A percentile compares a stretch with the other conserved stretches of the same genome.
These are phyloP conservation scores for Phytopythium chamaehyphon DNA, from an alignment of 352 stramenopile species.

Conservation along the genomic window DNA sequence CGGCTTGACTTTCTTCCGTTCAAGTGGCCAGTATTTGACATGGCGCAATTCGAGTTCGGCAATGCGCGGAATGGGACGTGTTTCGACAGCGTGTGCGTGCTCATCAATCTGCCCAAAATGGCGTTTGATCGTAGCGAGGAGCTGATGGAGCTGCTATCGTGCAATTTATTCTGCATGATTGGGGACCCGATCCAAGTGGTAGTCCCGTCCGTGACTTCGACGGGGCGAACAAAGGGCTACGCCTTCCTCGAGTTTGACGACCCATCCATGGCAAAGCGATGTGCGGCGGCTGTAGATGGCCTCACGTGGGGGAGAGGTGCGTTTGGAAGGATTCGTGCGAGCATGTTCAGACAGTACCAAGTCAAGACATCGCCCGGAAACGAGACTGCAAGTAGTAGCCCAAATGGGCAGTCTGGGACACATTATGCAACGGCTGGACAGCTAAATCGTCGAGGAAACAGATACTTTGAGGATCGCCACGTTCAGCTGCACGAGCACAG, in stretches of 20 bases:
- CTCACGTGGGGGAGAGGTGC: constrained; percentile 63
- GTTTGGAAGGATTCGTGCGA: constrained; percentile 60
- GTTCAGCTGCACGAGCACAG: no score
- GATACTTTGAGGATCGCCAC: no score
- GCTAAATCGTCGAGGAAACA: no score
- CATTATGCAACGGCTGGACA: neutral
- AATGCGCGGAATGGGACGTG: constrained; percentile 72
- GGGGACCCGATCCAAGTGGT: constrained; percentile 81
- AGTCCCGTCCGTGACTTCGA: constrained; percentile 58
- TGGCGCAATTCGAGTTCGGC: constrained; percentile 86
- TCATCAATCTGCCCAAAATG: constrained; percentile 82
- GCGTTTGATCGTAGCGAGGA: constrained; percentile 67
- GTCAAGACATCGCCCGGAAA: constrained; percentile 44
- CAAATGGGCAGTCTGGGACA: neutral
- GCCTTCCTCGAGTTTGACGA: constrained; percentile 85
- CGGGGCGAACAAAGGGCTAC: constrained; percentile 65
- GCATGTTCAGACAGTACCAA: constrained; percentile 79
- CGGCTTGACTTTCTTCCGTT: constrained; percentile 35
- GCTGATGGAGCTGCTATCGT: constrained; percentile 70
- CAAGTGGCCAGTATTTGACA: constrained; percentile 87
- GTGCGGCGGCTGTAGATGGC: constrained; percentile 57
- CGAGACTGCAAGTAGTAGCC: neutral
- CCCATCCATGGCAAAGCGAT: constrained; percentile 47
- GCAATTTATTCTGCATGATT: constrained; percentile 75
- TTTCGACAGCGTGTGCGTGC: constrained; percentile 79